Percentiles rank a stretch among this genome's conserved stretches.
Evolutionary conservation across 495 filamentous ascomycete genomes (phyloP).

Genomic region (Hypoxylon perforatum): DNA sequence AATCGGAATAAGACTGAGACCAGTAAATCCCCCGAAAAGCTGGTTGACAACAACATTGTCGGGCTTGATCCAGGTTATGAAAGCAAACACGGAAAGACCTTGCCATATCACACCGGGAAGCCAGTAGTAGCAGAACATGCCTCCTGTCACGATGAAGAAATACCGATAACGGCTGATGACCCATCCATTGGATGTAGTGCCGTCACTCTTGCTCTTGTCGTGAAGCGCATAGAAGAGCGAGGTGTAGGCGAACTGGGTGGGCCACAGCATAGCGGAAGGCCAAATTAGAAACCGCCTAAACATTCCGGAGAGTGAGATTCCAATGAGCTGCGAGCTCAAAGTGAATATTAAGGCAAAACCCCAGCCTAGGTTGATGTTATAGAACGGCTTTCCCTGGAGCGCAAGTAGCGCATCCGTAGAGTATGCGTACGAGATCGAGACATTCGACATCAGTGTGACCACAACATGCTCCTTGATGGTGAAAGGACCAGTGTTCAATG

Average conservation of each 20-base stretch:
- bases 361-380: conserved; percentile 66
- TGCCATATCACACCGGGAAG: conserved; percentile 63
- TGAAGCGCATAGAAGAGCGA: conserved; percentile 71
- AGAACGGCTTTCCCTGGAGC: conserved; percentile 61
- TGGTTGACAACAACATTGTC: conserved; percentile 70
- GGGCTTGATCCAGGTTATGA: conserved; percentile 64
- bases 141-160: conserved; percentile 66
- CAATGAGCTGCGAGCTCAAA: conserved; percentile 73
- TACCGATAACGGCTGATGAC: conserved; percentile 67
- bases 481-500: conserved; percentile 69
- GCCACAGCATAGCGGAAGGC: conserved; percentile 74
- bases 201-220: conserved; percentile 64
- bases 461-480: conserved; percentile 73
- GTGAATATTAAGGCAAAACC: conserved; percentile 71
- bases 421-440: conserved; percentile 57
- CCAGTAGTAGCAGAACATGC: conserved; percentile 72
- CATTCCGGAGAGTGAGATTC: conserved; percentile 72
- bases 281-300: conserved; percentile 69
- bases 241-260: conserved; percentile 66
- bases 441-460: conserved; percentile 68
- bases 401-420: conserved; percentile 70
- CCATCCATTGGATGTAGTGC: conserved; percentile 65
- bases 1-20: conserved; percentile 69
- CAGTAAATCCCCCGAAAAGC: conserved; percentile 70
- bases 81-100: conserved; percentile 61